Conservation (phyloP, 352 stramenopile genomes). For the Phytophthora lateralis region DNA sequence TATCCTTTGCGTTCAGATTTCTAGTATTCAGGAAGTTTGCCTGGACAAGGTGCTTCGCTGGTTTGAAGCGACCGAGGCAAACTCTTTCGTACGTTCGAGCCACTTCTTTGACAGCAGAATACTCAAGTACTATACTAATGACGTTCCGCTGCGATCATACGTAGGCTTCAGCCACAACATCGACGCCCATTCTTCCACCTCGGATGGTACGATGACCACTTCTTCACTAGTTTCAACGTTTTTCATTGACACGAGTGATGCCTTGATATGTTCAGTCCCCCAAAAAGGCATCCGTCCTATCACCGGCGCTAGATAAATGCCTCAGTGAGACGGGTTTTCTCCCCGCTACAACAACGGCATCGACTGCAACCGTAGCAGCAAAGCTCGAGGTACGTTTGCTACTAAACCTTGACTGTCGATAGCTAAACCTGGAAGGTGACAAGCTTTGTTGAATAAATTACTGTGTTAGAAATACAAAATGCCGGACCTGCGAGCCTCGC, state of each 20-base stretch:
- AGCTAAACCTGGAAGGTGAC: neutral
- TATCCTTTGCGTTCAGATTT: conserved; percentile 35
- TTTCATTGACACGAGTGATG: neutral
- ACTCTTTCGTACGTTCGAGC: conserved; percentile 23
- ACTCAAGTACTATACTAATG: neutral
- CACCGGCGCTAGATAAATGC: conserved; percentile 23
- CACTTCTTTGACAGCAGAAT: neutral
- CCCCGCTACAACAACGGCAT: conserved; percentile 7
- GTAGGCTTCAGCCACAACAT: conserved; percentile 33
- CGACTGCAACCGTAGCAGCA: conserved; percentile 7
- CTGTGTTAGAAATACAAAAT: conserved; percentile 56
- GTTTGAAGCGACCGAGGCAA: conserved; percentile 53
- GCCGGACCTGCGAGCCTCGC: conserved; percentile 63
- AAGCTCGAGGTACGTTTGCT: conserved; percentile 38
- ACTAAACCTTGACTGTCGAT: neutral
- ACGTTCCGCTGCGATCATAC: neutral
- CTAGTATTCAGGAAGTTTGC: conserved; percentile 49
- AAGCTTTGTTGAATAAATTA: neutral
- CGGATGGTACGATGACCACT: conserved; percentile 51
- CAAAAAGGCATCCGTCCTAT: conserved; percentile 34
- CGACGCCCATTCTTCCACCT: conserved; percentile 51
- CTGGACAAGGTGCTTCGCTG: conserved; percentile 56
- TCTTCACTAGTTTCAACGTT: neutral
- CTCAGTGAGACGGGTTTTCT: conserved; percentile 27
- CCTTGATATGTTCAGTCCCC: conserved; percentile 42